Conservation (phyloP, 2,329 filamentous ascomycete genomes). For the Curvularia sp. region DNA sequence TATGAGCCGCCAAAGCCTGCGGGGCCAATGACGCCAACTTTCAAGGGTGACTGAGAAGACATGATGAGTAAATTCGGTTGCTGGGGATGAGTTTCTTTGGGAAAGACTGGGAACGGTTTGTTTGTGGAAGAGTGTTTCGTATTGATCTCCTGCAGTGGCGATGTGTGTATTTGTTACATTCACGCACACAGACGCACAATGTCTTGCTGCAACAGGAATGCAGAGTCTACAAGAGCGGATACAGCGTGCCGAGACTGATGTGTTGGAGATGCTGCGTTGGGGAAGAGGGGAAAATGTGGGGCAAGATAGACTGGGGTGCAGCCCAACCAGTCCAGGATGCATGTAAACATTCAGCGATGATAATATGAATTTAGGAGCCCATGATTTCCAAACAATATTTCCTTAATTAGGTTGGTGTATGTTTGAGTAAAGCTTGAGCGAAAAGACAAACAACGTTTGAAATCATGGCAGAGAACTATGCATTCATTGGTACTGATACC, state of each 20-base stretch:
- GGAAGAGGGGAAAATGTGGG: slow-evolving; percentile 42
- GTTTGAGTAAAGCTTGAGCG: neutral
- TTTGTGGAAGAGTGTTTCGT: neutral
- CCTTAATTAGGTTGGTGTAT: neutral
- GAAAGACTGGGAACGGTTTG: no score
- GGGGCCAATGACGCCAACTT: slow-evolving; percentile 45
- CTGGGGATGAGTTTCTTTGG: neutral
- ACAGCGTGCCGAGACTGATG: neutral
- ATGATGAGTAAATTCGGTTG: neutral
- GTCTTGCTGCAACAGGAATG: neutral
- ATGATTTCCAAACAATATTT: neutral
- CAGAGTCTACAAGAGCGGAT: slow-evolving; percentile 3
- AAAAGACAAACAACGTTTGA: neutral
- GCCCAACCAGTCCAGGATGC: neutral
- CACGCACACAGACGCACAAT: neutral
- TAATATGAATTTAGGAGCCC: neutral
- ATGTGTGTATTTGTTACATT: neutral
- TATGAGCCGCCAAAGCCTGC: slow-evolving; percentile 48
- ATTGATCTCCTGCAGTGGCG: no score
- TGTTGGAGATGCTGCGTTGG: slow-evolving; percentile 30
- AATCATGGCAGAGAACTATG: slow-evolving; percentile 39
- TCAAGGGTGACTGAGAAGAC: slow-evolving; percentile 16
- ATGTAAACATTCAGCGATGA: neutral
- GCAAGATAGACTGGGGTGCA: slow-evolving; percentile 20
- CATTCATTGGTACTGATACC: slow-evolving; percentile 37